A percentile compares a stretch with the other conserved stretches of the same genome.
These are phyloP conservation scores for Leishmania mexicana DNA, from an alignment of 208 protist genomes.

Conservation along the genomic window DNA sequence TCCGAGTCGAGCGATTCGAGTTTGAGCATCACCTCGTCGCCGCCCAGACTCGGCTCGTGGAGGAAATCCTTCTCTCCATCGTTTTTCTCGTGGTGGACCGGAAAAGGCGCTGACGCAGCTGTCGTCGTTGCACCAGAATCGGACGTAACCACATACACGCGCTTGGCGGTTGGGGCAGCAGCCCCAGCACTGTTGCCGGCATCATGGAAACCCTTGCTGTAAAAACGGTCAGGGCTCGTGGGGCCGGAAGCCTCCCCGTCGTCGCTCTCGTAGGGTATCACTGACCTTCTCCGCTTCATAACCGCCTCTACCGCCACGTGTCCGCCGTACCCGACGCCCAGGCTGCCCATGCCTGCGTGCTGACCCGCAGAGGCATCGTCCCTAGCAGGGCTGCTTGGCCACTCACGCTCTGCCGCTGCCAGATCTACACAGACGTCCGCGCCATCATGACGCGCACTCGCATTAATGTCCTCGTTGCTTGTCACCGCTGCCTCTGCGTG, in stretches of 20 bases:
- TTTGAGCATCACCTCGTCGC: background rate
- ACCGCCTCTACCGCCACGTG: background rate
- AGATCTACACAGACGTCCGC: background rate
- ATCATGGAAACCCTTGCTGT: background rate
- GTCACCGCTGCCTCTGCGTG: background rate
- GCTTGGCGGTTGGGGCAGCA: background rate
- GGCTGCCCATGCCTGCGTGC: background rate
- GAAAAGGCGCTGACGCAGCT: background rate
- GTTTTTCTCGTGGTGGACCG: background rate
- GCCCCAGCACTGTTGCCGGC: background rate
- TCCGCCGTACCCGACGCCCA: no score
- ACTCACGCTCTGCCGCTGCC: background rate
- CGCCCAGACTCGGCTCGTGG: background rate
- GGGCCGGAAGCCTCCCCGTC: background rate
- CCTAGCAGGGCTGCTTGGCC: background rate
- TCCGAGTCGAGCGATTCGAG: background rate
- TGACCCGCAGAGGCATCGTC: background rate
- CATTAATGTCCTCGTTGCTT: background rate
- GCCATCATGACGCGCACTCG: background rate
- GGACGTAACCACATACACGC: background rate
- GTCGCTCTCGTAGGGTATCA: background rate
- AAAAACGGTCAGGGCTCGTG: background rate
- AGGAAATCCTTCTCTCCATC: background rate
- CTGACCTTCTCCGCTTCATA: background rate
- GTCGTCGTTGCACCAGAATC: background rate